Conservation (phyloP, 2,329 filamentous ascomycete species). For the Coniochaeta pulveracea region DNA sequence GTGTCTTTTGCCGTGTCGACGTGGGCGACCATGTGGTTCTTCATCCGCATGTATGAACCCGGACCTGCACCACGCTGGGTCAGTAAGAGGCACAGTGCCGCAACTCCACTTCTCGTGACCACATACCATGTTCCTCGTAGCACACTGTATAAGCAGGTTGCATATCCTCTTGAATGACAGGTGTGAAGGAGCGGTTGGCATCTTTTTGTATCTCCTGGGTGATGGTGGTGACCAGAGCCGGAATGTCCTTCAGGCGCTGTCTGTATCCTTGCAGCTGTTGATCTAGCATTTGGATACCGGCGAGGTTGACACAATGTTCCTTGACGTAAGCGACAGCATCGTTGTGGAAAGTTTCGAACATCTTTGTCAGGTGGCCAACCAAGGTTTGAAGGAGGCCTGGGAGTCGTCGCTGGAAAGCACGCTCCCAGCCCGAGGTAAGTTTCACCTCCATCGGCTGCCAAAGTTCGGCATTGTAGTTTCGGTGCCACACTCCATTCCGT, state of each 20-base stretch:
- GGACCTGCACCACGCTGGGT: too few species aligned
- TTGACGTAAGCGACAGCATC: constrained; percentile 6
- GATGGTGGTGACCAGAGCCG: not conserved
- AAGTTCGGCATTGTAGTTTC: constrained; percentile 17
- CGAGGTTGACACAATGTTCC: constrained; percentile 6
- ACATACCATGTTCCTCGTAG: constrained; percentile 8
- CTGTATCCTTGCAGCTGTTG: constrained; percentile 13
- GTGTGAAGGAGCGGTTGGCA: constrained; percentile 13
- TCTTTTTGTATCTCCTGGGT: constrained; percentile 13
- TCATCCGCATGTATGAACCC: constrained; percentile 15
- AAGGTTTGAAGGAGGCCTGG: constrained; percentile 8
- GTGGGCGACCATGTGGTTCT: constrained; percentile 12
- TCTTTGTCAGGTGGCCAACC: not conserved
- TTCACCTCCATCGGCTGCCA: constrained; percentile 12
- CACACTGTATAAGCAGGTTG: constrained; percentile 11
- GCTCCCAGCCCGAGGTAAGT: constrained; percentile 15
- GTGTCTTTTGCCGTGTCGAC: constrained; percentile 7
- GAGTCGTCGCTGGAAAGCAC: constrained; percentile 14
- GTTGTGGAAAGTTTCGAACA: constrained; percentile 9
- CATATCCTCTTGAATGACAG: constrained; percentile 13
- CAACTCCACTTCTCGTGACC: too few species aligned
- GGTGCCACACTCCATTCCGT: constrained; percentile 10
- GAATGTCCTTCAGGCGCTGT: constrained; percentile 8
- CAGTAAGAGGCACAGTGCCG: too few species aligned
- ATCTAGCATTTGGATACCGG: constrained; percentile 10